Base-by-base conservation (phyloP, 1,284 basidiomycete species). In the Rhodotorula glutinis region DNA sequence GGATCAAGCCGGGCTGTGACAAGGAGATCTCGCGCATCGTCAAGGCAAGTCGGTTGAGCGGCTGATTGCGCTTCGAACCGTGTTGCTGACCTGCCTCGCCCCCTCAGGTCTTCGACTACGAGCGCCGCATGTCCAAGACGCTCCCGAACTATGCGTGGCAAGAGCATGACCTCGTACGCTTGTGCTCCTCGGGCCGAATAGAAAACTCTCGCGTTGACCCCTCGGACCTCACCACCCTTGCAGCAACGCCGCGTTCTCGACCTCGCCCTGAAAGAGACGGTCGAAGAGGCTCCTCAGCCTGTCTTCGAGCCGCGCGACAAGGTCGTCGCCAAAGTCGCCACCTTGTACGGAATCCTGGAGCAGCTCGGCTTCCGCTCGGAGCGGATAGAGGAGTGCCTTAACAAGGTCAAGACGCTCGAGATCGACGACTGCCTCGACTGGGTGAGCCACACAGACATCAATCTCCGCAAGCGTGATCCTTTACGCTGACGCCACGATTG, bases 361-460 rank as follows among this genome's bases (percentile, higher is more conserved):
- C 84, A 88, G 60, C 82, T 95, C n/a, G 92, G 91, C 1, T 94
- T 94, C 78, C 79, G 84, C 0, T 85, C 90, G 71, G 83, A 82
- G 13, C 82, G 86, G 65, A 86, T 92, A 14, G 82, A 86, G 60
- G 82, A 87, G 68, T 93, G 91, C 72, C 78, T 96, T 21, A 79
- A 79, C 80, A 27, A 86, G 49, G 79, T 82, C 43, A 85, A 79
- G 3, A 76, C 86, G 1, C 81, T 90, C 25, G 90, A 93, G 11
- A 82, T 96, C 51, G 92, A 97, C 27, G 90, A 94, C 63, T 92
- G 90, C n/a, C 83, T 91, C 63, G 89, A 92, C 75, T 96, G 92
- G 92, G 92, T 94, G 74, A 68, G 86, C 78, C 8, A 27, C 7
- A 4, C 9, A 51, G 66, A 2, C 17, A 2, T 16, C 4, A 8